Base-by-base conservation (phyloP, 306 rosid genomes). In the Comarum palustre region DNA sequence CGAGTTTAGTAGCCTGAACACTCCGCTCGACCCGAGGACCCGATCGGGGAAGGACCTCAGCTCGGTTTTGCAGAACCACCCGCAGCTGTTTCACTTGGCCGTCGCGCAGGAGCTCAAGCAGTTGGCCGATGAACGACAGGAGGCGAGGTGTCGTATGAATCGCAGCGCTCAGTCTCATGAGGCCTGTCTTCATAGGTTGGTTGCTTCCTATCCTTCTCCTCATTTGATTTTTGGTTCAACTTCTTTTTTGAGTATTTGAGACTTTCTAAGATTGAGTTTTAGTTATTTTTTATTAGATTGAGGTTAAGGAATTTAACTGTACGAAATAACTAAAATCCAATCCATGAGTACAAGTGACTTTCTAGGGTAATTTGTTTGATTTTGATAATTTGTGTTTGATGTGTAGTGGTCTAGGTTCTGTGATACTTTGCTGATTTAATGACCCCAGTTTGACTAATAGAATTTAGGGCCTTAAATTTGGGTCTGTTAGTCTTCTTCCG, bases 161-260 rank as follows among this genome's bases (percentile, higher is more conserved):
- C 84, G 82, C 46, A 70, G 68, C 72, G 74, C 85, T 42, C 66
- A 24, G 31, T 85, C 97, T 0, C 86, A 84, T 55, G 92, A 89
- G 61, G 87, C 95, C 73, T 74, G 82, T 64, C 96, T 95, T 67
- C 96, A 95, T 61, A 88, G 97, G 99, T 93, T 52, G 58, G 80
- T 52, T 79, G 51, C 19, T 68, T 13, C 42, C 8, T 9, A 57
- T 22, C 71, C 43, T 22, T 69, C 43, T 8, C 24, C 5, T 0
- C 43, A 1, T 19, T 60, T 60, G 4, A 2, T 60, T 60, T 29
- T 22, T 47, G n/a, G 3, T 12, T 4, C 3, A 0, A 51, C 13
- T 47, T 0, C 43, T 13, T 2, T 2, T 68, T 57, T 45, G 16
- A 3, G 57, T 0, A n/a, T 0, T 2, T 8, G 6, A 27, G 8